Evolutionary conservation across 1,284 basidiomycete genomes (phyloP).

Genomic region (Fomes fomentarius): DNA sequence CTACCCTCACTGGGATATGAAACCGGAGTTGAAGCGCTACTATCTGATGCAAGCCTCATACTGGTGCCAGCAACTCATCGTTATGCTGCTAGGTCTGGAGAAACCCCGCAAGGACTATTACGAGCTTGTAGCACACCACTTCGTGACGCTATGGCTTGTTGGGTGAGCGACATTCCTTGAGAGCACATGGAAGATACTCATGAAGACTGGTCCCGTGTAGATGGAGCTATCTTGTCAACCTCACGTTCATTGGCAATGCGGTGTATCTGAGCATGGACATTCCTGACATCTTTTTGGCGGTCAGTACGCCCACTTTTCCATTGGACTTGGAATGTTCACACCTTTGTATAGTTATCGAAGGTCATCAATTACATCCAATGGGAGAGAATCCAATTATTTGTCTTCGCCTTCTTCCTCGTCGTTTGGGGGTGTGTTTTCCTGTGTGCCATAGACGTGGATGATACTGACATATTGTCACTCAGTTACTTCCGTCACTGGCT

Average conservation of each 20-base stretch:
- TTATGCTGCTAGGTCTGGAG: conserved; percentile 85
- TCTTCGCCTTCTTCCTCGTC: conserved; percentile 72
- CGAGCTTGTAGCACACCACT: conserved; percentile 87
- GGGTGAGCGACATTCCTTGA: conserved; percentile 50
- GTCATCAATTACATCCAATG: conserved; percentile 84
- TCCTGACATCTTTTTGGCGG: conserved; percentile 88
- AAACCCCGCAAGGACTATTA: conserved; percentile 92
- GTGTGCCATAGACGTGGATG: not conserved
- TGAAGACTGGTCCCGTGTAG: conserved; percentile 38
- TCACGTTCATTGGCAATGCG: conserved; percentile 90
- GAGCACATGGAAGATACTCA: not conserved
- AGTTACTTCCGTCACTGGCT: conserved; percentile 97
- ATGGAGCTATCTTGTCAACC: conserved; percentile 86
- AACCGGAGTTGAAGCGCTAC: conserved; percentile 84
- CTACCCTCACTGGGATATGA: conserved; percentile 92
- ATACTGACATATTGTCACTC: conserved; percentile 10
- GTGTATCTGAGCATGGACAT: conserved; percentile 98
- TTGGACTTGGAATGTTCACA: not conserved
- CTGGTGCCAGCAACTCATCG: conserved; percentile 94
- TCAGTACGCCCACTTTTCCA: conserved; percentile 41
- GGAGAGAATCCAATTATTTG: conserved; percentile 62
- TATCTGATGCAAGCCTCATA: conserved; percentile 91
- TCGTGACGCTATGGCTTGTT: conserved; percentile 96
- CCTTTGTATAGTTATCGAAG: conserved; percentile 46
- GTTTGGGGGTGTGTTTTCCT: conserved; percentile 78